Evolutionary conservation across 805 yeast genomes (phyloP).

Genomic region (Starmerella scarabaei): DNA sequence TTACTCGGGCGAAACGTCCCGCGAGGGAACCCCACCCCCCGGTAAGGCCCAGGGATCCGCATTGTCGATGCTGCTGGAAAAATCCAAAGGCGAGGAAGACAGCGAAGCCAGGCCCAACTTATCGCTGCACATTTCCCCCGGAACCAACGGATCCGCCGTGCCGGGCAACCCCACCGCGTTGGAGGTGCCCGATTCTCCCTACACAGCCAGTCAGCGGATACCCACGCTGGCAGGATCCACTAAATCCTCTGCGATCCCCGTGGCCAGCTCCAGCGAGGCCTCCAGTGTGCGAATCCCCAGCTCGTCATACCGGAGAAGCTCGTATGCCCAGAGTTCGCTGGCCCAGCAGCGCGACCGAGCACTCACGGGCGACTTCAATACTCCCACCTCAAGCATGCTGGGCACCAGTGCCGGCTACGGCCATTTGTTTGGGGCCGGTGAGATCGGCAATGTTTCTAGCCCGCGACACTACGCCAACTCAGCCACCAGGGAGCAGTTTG

Average conservation of each 20-base stretch:
- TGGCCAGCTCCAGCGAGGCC: conserved; percentile 1
- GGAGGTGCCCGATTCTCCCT: conserved; percentile 3
- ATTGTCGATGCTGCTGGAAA: conserved; percentile 19
- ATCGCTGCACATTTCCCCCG: neutral
- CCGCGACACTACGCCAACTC: conserved; percentile 22
- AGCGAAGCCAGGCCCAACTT: neutral
- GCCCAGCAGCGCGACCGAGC: conserved; percentile 17
- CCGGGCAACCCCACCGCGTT: neutral
- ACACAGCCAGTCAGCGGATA: neutral
- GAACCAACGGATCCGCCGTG: neutral
- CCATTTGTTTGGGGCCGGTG: conserved; percentile 23
- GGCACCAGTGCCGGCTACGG: conserved; percentile 20
- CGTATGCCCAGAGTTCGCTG: conserved; percentile 13
- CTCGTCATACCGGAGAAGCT: conserved; percentile 13
- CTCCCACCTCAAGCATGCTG: conserved; percentile 14
- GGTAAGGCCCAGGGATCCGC: conserved; percentile 16
- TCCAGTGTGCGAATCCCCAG: conserved; percentile 14
- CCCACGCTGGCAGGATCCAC: neutral
- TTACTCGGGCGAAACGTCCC: conserved; percentile 2
- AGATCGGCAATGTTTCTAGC: conserved; percentile 22
- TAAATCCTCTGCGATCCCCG: conserved; percentile 1
- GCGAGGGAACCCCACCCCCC: conserved; percentile 2
- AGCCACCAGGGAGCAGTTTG: conserved; percentile 13
- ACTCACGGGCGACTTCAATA: conserved; percentile 33
- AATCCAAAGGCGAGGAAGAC: conserved; percentile 7